Evolutionary conservation across 306 rosid genomes (phyloP), one percentile per base, ranked within the genome.

Genomic region (Ammopiptanthus mongolicus): DNA sequence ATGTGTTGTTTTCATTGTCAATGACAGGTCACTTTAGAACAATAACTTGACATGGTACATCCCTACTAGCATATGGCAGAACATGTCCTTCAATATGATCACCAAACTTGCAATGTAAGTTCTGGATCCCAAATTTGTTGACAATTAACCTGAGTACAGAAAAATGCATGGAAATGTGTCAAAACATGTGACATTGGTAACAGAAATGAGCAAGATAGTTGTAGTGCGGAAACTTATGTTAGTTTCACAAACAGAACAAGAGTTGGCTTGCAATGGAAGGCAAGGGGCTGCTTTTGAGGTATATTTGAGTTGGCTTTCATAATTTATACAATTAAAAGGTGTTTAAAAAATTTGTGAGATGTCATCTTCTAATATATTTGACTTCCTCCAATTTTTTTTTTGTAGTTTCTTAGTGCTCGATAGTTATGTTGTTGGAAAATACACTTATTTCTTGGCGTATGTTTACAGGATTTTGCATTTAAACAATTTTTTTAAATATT

Each of bases 261-360:
- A 92, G 71, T 86, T 92, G 91, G 97, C 99, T 84, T 95, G 99
- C 87, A 92, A 85, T 80, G 99, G 96, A 66, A 96, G 98, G 74
- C 97, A 95, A 78, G 91, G 85, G 77, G 93, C 97, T 79, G 97
- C 97, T 84, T 90, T 95, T 86, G 99, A 95, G 99, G 98, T 95
- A 71, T 79, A 44, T 28, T 6, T 13, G 65, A 1, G 33, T 9
- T 57, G n/a, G 31, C 46, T 73, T 70, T 60, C 12, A 22, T 50
- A 53, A 42, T 74, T 47, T n/a, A n/a, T n/a, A n/a, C n/a, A n/a
- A n/a, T n/a, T n/a, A n/a, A n/a, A n/a, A n/a, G n/a, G n/a, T n/a
- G n/a, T n/a, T n/a, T n/a, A n/a, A n/a, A n/a, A n/a, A n/a, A n/a
- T n/a, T n/a, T n/a, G n/a, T n/a, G n/a, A n/a, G n/a, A n/a, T n/a